Evolutionary conservation across 441 rosid species (phyloP).

Genomic region (Viola pubescens): DNA sequence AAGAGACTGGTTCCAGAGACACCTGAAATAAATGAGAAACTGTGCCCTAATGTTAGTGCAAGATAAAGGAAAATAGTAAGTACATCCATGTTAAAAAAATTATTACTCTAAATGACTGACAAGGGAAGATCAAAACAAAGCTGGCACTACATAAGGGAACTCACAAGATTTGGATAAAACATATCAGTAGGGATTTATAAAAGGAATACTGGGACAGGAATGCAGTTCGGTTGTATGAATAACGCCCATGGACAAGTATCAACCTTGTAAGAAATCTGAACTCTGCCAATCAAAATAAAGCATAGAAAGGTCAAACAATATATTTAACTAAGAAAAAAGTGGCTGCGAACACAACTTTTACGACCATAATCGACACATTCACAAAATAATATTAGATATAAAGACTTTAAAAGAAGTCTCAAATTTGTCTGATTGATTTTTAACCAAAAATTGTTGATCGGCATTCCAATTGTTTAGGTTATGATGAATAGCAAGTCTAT

Average conservation of each 20-base stretch:
- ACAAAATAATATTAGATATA: too few species aligned
- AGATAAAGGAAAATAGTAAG: constrained; percentile 3
- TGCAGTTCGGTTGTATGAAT: constrained; percentile 97
- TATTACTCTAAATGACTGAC: constrained; percentile 6
- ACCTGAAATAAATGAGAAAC: constrained; percentile 99
- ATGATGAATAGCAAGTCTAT: too few species aligned
- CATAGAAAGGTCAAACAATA: constrained; percentile 7
- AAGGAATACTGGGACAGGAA: constrained; percentile 96
- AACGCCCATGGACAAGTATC: constrained; percentile 94
- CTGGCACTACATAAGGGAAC: constrained; percentile 24
- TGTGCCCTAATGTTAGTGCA: constrained; percentile 47
- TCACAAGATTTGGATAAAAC: constrained; percentile 99
- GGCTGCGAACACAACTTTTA: too few species aligned
- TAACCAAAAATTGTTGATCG: too few species aligned
- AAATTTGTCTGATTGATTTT: too few species aligned
- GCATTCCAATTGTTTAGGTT: too few species aligned
- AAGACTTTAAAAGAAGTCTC: too few species aligned
- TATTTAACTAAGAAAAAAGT: too few species aligned
- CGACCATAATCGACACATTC: too few species aligned
- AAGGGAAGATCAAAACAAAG: not conserved
- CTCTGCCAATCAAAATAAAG: constrained; percentile 45
- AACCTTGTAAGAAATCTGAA: constrained; percentile 89
- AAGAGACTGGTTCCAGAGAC: constrained; percentile 99
- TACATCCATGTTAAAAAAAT: not conserved
- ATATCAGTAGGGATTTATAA: constrained; percentile 84